Percentiles rank a stretch among this genome's conserved stretches.
Evolutionary conservation across 495 filamentous ascomycete genomes (phyloP).

Genomic region (Aspergillus sparsus): DNA sequence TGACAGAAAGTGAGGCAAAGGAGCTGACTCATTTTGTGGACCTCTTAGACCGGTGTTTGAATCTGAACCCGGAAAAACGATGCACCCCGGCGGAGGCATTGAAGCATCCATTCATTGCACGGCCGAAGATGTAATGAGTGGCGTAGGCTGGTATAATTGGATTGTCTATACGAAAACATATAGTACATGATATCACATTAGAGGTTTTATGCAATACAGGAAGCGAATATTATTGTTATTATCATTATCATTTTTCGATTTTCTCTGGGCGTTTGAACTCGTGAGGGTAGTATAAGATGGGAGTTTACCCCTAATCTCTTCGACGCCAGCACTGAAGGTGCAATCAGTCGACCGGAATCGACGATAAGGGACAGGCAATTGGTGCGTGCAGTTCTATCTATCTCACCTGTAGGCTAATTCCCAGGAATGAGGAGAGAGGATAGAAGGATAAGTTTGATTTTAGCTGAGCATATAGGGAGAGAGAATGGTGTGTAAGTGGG

Average conservation of each 20-base stretch:
- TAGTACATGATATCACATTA: conserved; percentile 15
- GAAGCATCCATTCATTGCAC: conserved; percentile 77
- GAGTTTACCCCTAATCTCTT: no score
- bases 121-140: conserved; percentile 25
- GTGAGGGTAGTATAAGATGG: no score
- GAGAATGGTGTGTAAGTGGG: no score
- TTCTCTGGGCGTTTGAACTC: not conserved
- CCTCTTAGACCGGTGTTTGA: conserved; percentile 81
- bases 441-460: no score
- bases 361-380: no score
- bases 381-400: no score
- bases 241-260: not conserved
- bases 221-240: no score
- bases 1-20: conserved; percentile 73
- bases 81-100: conserved; percentile 84
- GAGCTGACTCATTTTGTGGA: conserved; percentile 82
- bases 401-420: no score
- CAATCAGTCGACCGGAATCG: no score
- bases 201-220: not conserved
- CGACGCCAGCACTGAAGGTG: no score
- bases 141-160: not conserved
- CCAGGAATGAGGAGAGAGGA: no score
- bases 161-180: not conserved
- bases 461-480: no score
- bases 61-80: conserved; percentile 90